Evolutionary conservation across 768 basidiomycete genomes (phyloP).

Genomic region (Lyophyllum decastes): DNA sequence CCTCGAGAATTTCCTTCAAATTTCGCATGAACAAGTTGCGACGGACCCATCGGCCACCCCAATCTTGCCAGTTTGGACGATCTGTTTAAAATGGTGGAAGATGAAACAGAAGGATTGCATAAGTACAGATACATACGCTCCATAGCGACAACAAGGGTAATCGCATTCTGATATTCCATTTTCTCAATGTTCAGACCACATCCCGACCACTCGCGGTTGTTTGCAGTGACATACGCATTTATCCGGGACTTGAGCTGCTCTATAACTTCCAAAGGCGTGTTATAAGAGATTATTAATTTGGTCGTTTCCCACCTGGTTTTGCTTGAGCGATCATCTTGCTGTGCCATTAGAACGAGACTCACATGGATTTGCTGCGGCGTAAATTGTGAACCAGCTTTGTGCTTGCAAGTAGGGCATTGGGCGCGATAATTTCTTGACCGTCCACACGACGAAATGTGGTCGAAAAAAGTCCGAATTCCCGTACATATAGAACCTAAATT

Average conservation of each 20-base stretch:
- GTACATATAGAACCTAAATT: slow-evolving; percentile 48
- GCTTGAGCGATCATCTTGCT: not conserved
- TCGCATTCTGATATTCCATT: slow-evolving; percentile 78
- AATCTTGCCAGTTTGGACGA: slow-evolving; percentile 85
- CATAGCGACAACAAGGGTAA: slow-evolving; percentile 64
- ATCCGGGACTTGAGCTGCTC: slow-evolving; percentile 66
- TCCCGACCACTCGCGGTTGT: slow-evolving; percentile 74
- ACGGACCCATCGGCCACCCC: slow-evolving; percentile 78
- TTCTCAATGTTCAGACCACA: slow-evolving; percentile 70
- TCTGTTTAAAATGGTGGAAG: slow-evolving; percentile 37
- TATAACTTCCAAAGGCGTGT: slow-evolving; percentile 69
- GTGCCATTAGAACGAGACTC: slow-evolving; percentile 21
- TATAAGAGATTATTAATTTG: slow-evolving; percentile 62
- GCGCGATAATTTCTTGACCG: slow-evolving; percentile 78
- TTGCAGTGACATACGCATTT: slow-evolving; percentile 57
- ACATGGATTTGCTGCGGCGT: slow-evolving; percentile 75
- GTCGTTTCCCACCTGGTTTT: slow-evolving; percentile 65
- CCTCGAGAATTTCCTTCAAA: slow-evolving; percentile 70
- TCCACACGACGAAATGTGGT: slow-evolving; percentile 81
- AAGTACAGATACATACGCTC: slow-evolving; percentile 54
- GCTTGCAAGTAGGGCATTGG: slow-evolving; percentile 69
- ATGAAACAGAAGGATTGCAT: not conserved
- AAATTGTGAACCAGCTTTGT: slow-evolving; percentile 80
- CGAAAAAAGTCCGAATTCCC: slow-evolving; percentile 80
- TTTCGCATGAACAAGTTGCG: slow-evolving; percentile 77